phyloP scores from a whole-genome alignment of 1,139 yeast genomes.

The Diutina mesorugosa region DNA sequence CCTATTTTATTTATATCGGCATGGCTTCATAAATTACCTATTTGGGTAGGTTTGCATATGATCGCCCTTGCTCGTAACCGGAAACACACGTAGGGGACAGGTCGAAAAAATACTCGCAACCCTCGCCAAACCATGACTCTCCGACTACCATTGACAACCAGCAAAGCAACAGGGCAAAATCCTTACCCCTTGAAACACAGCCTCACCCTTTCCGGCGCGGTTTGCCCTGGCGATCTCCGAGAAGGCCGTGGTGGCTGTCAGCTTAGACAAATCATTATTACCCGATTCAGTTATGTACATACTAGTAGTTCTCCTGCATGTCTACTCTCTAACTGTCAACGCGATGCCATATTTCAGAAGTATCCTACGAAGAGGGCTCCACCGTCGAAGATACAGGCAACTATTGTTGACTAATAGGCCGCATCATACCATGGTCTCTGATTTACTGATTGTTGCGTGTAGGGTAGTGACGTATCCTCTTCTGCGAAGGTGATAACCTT shows the following conservation, averaged over 20 bases:
- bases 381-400: too few relatives aligned
- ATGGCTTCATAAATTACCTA: background rate
- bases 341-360: background rate
- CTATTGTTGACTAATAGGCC: background rate
- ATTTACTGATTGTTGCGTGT: background rate
- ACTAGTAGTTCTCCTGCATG: background rate
- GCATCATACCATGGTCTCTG: background rate
- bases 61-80: background rate
- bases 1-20: background rate
- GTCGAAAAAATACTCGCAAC: background rate
- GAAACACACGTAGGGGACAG: background rate
- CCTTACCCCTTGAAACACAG: background rate
- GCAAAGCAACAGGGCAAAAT: background rate
- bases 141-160: background rate
- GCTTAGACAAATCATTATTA: background rate
- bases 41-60: background rate
- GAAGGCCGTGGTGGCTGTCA: background rate
- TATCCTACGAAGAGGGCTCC: too few relatives aligned
- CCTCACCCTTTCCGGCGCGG: background rate
- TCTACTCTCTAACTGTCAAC: background rate
- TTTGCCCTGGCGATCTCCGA: background rate
- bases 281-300: background rate
- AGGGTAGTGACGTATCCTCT: background rate
- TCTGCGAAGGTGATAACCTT: background rate
- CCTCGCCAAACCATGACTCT: background rate